A percentile compares a stretch with the other conserved stretches of the same genome.
Conservation (phyloP, 2,329 filamentous ascomycete genomes). For the Trichophyton verrucosum region DNA sequence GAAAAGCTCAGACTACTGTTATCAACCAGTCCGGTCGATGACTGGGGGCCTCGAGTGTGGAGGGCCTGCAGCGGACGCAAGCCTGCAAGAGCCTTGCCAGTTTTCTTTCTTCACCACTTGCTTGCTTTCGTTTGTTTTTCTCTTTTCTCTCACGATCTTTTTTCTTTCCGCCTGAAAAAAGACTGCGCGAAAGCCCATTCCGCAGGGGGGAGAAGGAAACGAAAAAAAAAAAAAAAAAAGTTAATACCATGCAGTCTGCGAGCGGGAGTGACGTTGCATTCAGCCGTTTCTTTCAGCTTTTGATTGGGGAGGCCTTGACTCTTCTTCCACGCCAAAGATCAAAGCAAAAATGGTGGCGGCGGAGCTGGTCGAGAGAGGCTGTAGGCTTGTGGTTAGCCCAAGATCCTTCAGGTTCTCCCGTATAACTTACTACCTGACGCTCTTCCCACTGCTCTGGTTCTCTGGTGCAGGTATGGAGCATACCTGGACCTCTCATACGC, state of each 20-base stretch:
- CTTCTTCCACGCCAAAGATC: not conserved
- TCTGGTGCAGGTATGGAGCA: not conserved
- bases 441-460: not conserved
- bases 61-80: not conserved
- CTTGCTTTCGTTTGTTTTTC: not conserved
- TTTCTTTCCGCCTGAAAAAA: not conserved
- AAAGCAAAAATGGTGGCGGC: not conserved
- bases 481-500: not conserved
- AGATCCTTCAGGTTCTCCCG: not conserved
- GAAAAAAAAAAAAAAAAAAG: not conserved
- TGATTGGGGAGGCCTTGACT: not conserved
- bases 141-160: not conserved
- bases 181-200: not conserved
- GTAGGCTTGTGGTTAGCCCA: not conserved
- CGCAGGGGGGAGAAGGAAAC: not conserved
- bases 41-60: not conserved
- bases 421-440: not conserved
- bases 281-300: not conserved
- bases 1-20: not conserved
- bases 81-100: not conserved
- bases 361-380: not conserved
- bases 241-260: not conserved
- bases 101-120: not conserved
- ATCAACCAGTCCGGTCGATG: too few species aligned
- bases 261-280: conserved; percentile 3